Evolutionary conservation across 2,329 filamentous ascomycete genomes (phyloP).

Genomic region (Didymella segeticola): DNA sequence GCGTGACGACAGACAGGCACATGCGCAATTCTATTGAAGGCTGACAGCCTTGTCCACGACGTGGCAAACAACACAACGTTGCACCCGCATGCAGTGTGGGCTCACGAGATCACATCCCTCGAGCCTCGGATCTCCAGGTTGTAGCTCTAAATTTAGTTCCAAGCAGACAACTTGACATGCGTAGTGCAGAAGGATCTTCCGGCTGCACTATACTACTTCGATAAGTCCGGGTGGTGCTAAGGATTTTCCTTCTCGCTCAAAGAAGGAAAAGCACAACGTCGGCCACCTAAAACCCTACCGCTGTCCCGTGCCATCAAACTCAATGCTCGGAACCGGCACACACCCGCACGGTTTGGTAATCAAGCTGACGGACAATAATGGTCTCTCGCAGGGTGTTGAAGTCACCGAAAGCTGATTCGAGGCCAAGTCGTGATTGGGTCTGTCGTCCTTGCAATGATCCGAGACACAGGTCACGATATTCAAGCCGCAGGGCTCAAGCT

Average conservation of each 20-base stretch:
- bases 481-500: constrained; percentile 9
- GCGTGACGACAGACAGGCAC: not conserved
- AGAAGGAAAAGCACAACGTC: not conserved
- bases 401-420: not conserved
- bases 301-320: constrained; percentile 7
- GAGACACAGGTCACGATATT: constrained; percentile 1
- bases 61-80: constrained; percentile 10
- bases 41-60: constrained; percentile 3
- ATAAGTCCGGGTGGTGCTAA: constrained; percentile 7
- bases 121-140: constrained; percentile 2
- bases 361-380: not conserved
- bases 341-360: constrained; percentile 5
- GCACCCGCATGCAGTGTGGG: constrained; percentile 3
- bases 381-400: not conserved
- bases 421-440: not conserved
- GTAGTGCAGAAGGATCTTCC: constrained; percentile 6
- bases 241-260: constrained; percentile 1
- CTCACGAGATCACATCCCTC: constrained; percentile 10
- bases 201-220: not conserved
- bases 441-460: not conserved
- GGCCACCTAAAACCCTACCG: constrained; percentile 1
- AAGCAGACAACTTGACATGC: not conserved
- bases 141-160: constrained; percentile 11
- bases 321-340: constrained; percentile 12
- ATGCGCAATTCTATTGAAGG: not conserved